Evolutionary conservation across 139 green algal genomes (phyloP).

Genomic region (Coelastrella sp.): DNA sequence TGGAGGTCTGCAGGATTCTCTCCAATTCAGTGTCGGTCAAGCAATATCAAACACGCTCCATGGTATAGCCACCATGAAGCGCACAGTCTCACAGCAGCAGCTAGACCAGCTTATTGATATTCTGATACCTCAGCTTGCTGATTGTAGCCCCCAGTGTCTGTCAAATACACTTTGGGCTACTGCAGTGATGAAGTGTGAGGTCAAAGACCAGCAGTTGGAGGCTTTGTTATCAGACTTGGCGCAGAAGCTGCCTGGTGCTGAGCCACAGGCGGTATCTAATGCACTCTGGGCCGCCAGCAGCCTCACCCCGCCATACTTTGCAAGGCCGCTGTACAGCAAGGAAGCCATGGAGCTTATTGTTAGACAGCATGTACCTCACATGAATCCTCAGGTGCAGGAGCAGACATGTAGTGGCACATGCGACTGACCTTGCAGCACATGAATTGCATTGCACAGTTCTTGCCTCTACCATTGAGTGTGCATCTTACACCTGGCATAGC

Average conservation of each 20-base stretch:
- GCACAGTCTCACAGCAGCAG: background rate
- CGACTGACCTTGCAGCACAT: no score
- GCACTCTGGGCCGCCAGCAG: conserved; percentile 14
- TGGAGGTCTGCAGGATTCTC: background rate
- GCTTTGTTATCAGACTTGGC: background rate
- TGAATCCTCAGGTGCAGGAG: background rate
- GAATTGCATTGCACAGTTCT: no score
- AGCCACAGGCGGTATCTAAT: conserved; percentile 20
- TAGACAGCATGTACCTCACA: background rate
- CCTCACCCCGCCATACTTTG: background rate
- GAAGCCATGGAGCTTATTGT: background rate
- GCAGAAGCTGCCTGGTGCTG: background rate
- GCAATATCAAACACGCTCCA: background rate
- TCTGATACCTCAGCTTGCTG: background rate
- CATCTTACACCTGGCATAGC: no score
- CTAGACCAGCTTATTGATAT: conserved; percentile 3
- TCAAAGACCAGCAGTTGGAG: background rate
- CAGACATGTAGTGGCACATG: background rate
- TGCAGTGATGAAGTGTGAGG: background rate
- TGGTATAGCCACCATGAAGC: background rate
- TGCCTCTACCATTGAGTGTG: no score
- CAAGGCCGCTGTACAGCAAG: background rate
- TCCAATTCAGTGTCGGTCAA: background rate
- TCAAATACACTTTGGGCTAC: conserved; percentile 10
- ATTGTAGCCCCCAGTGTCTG: background rate